Percentiles rank a stretch among this genome's conserved stretches.
Evolutionary conservation across 2,329 filamentous ascomycete genomes (phyloP).

Genomic region (Beauveria bassiana): DNA sequence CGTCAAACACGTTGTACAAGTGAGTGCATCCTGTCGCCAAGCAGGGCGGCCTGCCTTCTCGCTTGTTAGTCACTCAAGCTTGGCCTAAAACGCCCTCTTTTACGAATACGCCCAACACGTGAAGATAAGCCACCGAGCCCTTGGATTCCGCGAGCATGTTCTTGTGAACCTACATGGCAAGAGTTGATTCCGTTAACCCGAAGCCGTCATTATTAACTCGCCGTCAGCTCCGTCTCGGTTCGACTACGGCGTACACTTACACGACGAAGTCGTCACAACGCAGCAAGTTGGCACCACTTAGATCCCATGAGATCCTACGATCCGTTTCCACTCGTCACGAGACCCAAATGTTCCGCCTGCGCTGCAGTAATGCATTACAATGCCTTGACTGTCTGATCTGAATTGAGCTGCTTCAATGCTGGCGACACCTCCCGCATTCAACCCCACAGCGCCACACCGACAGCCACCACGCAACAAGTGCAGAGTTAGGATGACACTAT

Average conservation of each 20-base stretch:
- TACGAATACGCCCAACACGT: background rate
- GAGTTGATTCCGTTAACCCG: background rate
- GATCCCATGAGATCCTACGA: background rate
- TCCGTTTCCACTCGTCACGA: background rate
- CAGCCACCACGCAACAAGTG: slow-evolving; percentile 1
- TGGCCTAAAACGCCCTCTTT: background rate
- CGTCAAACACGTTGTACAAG: too few species aligned
- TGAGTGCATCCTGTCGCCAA: too few species aligned
- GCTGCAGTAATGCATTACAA: background rate
- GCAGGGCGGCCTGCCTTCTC: too few species aligned
- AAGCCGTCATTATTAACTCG: background rate
- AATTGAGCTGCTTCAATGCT: background rate
- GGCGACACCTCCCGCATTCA: background rate
- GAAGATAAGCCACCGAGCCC: background rate
- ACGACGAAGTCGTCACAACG: too few species aligned
- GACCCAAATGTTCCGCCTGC: background rate
- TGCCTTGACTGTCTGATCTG: background rate
- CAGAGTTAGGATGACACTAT: background rate
- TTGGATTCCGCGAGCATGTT: background rate
- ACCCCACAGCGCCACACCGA: slow-evolving; percentile 5
- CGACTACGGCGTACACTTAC: too few species aligned
- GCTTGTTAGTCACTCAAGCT: background rate
- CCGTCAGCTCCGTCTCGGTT: background rate
- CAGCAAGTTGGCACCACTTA: background rate
- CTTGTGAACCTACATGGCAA: background rate